Evolutionary conservation across 257 asterid species (phyloP).

Genomic region (Plectranthus barbatus): DNA sequence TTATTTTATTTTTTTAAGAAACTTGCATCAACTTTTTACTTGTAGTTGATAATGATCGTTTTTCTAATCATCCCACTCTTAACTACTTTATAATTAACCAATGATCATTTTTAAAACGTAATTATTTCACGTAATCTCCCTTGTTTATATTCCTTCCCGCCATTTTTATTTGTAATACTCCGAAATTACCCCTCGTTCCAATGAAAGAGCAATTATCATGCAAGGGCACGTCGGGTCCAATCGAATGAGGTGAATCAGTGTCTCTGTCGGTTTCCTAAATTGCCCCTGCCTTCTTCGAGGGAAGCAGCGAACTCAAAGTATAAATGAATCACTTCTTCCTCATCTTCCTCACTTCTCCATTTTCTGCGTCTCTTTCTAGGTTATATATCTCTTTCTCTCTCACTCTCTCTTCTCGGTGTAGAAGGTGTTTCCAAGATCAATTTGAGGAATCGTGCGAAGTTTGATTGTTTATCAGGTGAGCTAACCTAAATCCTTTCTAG

Average conservation of each 20-base stretch:
- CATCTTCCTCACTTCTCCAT: constrained; percentile 18
- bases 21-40: too few species aligned
- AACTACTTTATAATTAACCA: too few species aligned
- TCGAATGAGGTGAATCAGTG: constrained; percentile 8
- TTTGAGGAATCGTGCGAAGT: constrained; percentile 12
- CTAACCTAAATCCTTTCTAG: neutral
- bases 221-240: constrained; percentile 5
- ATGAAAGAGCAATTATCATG: neutral
- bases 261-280: constrained; percentile 12
- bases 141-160: constrained; percentile 23
- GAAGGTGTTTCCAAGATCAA: constrained; percentile 7
- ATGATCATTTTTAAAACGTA: too few species aligned
- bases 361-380: constrained; percentile 20
- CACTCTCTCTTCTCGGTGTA: neutral
- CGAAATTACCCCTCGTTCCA: constrained; percentile 19
- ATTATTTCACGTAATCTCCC: neutral
- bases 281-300: constrained; percentile 22
- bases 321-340: constrained; percentile 20
- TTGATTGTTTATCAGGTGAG: constrained; percentile 19
- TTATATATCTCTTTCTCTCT: neutral
- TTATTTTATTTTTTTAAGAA: too few species aligned
- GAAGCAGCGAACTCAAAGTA: constrained; percentile 12
- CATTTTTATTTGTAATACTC: neutral
- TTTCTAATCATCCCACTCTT: neutral
- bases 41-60: neutral